phyloP scores from a whole-genome alignment of 495 filamentous ascomycete species.

The Xylaria intraflava region DNA sequence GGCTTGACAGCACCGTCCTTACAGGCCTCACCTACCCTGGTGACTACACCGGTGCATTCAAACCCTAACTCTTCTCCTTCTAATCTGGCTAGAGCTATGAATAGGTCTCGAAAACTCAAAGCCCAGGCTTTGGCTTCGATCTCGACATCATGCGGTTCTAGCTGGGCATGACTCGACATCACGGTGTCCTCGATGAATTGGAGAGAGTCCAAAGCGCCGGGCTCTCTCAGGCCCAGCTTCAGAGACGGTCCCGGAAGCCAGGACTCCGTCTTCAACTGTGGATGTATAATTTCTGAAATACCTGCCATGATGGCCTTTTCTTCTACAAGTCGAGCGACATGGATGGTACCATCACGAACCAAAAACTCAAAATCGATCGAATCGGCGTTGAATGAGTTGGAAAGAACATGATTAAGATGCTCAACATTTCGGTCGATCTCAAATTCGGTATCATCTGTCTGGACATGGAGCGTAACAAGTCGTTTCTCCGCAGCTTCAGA shows the following conservation, averaged over 20 bases:
- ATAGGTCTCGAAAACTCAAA: no score
- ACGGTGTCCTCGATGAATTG: conserved; percentile 22
- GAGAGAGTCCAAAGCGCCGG: conserved; percentile 19
- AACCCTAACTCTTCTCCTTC: conserved; percentile 28
- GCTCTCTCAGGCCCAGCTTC: conserved; percentile 18
- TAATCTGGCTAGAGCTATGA: no score
- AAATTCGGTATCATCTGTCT: no score
- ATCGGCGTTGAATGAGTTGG: no score
- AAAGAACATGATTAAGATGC: no score
- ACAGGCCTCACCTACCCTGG: conserved; percentile 19
- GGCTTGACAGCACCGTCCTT: conserved; percentile 20
- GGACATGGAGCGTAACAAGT: no score
- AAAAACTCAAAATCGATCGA: no score
- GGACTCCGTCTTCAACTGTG: conserved; percentile 16
- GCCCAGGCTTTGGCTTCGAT: conserved; percentile 24
- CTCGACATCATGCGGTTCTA: conserved; percentile 21
- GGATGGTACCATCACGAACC: conserved; percentile 20
- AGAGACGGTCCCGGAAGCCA: conserved; percentile 19
- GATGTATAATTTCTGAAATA: conserved; percentile 14
- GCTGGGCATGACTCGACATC: background rate
- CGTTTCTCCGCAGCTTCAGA: no score
- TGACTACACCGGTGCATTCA: conserved; percentile 32
- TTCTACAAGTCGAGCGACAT: conserved; percentile 18
- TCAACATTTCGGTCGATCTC: no score
- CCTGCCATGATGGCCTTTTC: conserved; percentile 14